A percentile compares a stretch with the other conserved stretches of the same genome.
Evolutionary conservation across 805 yeast genomes (phyloP).

Genomic region (Vanderwaltozyma verrucispora): DNA sequence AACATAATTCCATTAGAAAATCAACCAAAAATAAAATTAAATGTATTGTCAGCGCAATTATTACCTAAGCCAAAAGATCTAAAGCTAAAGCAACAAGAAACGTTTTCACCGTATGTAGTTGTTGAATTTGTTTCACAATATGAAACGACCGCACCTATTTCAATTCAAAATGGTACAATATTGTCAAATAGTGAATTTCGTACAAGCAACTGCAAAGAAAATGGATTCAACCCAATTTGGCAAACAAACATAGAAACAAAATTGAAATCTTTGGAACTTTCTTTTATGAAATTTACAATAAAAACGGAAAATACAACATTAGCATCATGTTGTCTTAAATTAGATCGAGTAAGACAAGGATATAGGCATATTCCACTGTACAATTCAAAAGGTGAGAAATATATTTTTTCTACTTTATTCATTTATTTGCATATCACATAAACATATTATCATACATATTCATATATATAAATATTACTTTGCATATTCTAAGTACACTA

Average conservation of each 20-base stretch:
- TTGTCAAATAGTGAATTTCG: conserved; percentile 8
- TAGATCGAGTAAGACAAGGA: conserved; percentile 62
- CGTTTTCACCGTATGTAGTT: conserved; percentile 18
- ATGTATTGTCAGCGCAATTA: conserved; percentile 73
- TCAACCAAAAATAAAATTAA: conserved; percentile 27
- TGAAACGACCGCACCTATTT: conserved; percentile 13
- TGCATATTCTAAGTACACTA: no score
- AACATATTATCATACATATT: neutral
- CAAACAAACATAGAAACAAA: conserved; percentile 40
- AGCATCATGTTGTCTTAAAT: conserved; percentile 53
- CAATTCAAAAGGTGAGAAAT: conserved; percentile 75
- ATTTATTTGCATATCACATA: conserved; percentile 15
- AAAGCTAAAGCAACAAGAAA: conserved; percentile 5
- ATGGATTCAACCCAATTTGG: conserved; percentile 90
- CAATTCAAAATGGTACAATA: conserved; percentile 14
- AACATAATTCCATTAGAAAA: conserved; percentile 9
- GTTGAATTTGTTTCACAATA: conserved; percentile 16
- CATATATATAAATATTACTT: neutral
- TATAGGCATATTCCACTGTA: conserved; percentile 72
- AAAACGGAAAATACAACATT: conserved; percentile 34
- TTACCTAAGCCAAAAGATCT: conserved; percentile 46
- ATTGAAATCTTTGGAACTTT: conserved; percentile 32
- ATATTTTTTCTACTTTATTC: conserved; percentile 47
- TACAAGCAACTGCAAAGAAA: conserved; percentile 37
- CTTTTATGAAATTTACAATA: conserved; percentile 46